Evolutionary conservation across 768 basidiomycete genomes (phyloP).

Genomic region (Lactarius deliciosus): DNA sequence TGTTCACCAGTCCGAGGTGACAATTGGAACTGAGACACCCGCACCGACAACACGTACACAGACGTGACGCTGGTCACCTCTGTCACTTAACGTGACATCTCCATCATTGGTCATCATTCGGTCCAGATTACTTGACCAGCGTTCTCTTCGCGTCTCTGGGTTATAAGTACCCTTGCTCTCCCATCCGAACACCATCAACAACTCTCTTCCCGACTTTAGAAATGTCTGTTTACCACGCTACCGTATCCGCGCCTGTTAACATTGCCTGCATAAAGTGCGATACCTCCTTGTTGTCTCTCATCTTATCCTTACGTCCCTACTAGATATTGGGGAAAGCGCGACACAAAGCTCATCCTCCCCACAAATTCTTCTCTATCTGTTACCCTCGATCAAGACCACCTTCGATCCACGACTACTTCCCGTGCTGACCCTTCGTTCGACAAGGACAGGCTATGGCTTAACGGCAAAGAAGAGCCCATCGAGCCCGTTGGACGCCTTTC

Average conservation of each 20-base stretch:
- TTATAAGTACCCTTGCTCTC: slow-evolving; percentile 22
- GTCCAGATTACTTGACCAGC: slow-evolving; percentile 14
- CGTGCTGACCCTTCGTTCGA: slow-evolving; percentile 74
- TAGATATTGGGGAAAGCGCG: slow-evolving; percentile 99
- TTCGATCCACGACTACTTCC: slow-evolving; percentile 91
- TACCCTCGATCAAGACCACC: slow-evolving; percentile 94
- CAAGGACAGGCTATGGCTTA: slow-evolving; percentile 88
- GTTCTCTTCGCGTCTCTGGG: slow-evolving; percentile 31
- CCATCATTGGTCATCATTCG: slow-evolving; percentile 19
- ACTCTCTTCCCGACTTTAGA: slow-evolving; percentile 25
- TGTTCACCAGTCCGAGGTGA: background rate
- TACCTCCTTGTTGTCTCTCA: slow-evolving; percentile 17
- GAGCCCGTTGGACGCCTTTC: slow-evolving; percentile 73
- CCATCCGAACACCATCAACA: background rate
- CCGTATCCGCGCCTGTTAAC: slow-evolving; percentile 91
- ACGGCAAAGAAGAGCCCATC: slow-evolving; percentile 90
- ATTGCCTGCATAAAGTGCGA: slow-evolving; percentile 96
- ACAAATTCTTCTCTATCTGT: slow-evolving; percentile 99
- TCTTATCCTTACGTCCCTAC: slow-evolving; percentile 15
- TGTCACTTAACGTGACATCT: slow-evolving; percentile 6
- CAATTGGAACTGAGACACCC: background rate
- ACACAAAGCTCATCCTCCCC: slow-evolving; percentile 91
- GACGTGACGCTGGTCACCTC: background rate
- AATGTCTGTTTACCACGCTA: slow-evolving; percentile 77
- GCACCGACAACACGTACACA: background rate